phyloP scores from a whole-genome alignment of 2,329 filamentous ascomycete genomes.

The Microdochium paspali region DNA sequence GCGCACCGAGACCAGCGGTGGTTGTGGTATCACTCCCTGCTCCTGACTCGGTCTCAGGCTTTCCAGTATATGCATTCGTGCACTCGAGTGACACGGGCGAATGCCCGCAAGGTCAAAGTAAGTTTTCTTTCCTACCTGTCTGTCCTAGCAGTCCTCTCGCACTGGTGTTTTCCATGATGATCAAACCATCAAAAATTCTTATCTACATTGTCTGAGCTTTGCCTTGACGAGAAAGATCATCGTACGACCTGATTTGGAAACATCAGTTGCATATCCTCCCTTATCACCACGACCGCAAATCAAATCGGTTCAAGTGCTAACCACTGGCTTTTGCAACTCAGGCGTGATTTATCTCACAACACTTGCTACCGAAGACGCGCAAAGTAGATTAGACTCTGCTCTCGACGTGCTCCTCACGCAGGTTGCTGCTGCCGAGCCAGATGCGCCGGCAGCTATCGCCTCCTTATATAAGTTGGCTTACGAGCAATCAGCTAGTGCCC shows the following conservation, averaged over 20 bases:
- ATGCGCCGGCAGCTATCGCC: conserved; percentile 6
- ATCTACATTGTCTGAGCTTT: conserved; percentile 99
- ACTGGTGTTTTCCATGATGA: conserved; percentile 67
- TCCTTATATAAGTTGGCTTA: conserved; percentile 46
- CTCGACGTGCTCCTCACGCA: conserved; percentile 28
- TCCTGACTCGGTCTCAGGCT: conserved; percentile 20
- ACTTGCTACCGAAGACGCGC: conserved; percentile 21
- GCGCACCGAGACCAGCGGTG: conserved; percentile 64
- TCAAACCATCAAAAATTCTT: conserved; percentile 73
- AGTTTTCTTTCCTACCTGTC: conserved; percentile 36
- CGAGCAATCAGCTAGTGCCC: conserved; percentile 29
- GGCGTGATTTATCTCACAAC: conserved; percentile 31
- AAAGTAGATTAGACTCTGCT: conserved; percentile 26
- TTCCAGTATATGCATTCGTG: conserved; percentile 51
- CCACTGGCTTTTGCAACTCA: conserved; percentile 8
- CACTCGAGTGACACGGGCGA: conserved; percentile 91
- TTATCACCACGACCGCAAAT: no score
- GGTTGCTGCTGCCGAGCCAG: conserved; percentile 8
- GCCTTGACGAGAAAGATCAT: conserved; percentile 64
- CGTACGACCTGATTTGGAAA: conserved; percentile 1
- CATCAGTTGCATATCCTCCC: background rate
- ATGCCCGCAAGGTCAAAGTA: conserved; percentile 82
- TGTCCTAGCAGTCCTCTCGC: conserved; percentile 6
- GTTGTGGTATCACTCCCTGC: conserved; percentile 55
- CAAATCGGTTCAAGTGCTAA: conserved; percentile 20